Evolutionary conservation across 208 protist genomes (phyloP), one percentile per base, ranked within the genome.

Genomic region (Acanthamoeba healyi): DNA sequence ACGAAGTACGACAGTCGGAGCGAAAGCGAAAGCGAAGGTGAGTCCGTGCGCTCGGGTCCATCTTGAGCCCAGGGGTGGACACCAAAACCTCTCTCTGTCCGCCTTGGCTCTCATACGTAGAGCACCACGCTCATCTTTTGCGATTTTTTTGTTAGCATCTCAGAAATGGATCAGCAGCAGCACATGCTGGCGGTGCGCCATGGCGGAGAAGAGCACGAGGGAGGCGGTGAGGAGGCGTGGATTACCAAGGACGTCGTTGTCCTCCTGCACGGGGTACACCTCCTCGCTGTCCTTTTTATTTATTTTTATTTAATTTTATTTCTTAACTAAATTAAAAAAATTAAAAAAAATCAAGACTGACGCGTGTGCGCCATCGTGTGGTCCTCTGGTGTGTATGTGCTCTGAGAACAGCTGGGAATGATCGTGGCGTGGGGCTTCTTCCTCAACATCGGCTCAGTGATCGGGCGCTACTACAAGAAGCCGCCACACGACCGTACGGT

Each of bases 401-500:
- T n/a, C n/a, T n/a, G n/a, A n/a, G n/a, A n/a, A n/a, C 70, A 86
- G 77, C 32, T 86, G 44, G 77, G 77, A 4, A 91, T 91, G 84
- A 32, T 91, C 9, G 26, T 91, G 32, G 84, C 84, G 56, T 91
- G 84, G 84, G 84, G 84, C 0, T 91, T 91, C 56, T n/a, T 91
- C 84, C 38, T 91, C 24, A 91, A 91, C 56, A 51, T 91, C 3
- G 84, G 84, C 36, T 91, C 84, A 9, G 58, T 91, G 14, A 91
- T 91, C 34, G 84, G 84, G 0, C 84, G 84, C 38, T 91, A 91
- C 84, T 91, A 54, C 84, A 91, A 91, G 40, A 74, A 74, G 58
- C 84, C 84, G 14, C 84, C 84, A 3, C 19, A 65, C 26, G 56
- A 91, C 49, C 38, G 84, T 91, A 51, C 34, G 32, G 7, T 15